Conservation (phyloP, 2,329 filamentous ascomycete species). For the Pseudogymnoascus sp. region DNA sequence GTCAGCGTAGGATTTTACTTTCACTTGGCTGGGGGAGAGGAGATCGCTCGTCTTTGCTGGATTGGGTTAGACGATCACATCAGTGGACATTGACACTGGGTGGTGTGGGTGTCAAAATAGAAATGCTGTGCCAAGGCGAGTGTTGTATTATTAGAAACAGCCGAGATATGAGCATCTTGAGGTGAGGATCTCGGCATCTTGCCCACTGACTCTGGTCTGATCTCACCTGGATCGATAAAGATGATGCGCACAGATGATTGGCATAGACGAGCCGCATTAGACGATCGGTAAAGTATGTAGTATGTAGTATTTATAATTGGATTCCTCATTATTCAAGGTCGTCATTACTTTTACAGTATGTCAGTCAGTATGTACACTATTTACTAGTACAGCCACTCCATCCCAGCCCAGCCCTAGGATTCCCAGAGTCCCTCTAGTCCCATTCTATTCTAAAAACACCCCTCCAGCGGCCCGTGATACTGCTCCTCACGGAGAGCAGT, state of each 20-base stretch:
- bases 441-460: conserved; percentile 2
- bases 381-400: neutral
- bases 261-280: no score
- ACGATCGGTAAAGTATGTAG: no score
- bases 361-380: neutral
- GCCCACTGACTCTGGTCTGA: neutral
- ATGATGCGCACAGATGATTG: no score
- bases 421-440: neutral
- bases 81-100: neutral
- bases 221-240: neutral
- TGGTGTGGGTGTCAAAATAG: neutral
- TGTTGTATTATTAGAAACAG: neutral
- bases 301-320: neutral
- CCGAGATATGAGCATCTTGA: no score
- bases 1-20: neutral
- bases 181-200: neutral
- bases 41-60: neutral
- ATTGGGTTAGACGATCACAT: neutral
- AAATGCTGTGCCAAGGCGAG: neutral
- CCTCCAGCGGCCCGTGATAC: neutral
- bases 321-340: conserved; percentile 2
- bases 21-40: neutral
- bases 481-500: neutral
- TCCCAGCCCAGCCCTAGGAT: neutral
- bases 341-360: conserved; percentile 4